Conservation (phyloP, 2,329 filamentous ascomycete species). For the Aspergillus neoniger region DNA sequence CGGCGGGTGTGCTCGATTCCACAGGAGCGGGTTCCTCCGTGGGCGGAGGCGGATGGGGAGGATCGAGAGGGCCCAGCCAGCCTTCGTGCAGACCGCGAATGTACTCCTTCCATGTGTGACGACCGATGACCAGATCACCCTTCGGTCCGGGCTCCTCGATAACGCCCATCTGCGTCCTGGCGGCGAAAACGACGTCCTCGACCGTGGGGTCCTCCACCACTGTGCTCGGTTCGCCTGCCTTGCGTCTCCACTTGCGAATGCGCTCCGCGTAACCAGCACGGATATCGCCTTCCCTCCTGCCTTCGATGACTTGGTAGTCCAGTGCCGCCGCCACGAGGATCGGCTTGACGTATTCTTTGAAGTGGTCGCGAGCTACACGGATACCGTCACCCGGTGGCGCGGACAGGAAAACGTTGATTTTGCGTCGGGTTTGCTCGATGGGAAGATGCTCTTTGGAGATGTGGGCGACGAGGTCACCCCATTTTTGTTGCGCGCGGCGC, state of each 20-base stretch:
- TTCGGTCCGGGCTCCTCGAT: conserved; percentile 70
- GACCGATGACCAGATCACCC: conserved; percentile 85
- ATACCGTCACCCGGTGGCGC: conserved; percentile 85
- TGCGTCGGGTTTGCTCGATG: conserved; percentile 73
- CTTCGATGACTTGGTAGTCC: conserved; percentile 96
- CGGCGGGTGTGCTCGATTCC: conserved; percentile 28
- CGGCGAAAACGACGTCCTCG: conserved; percentile 62
- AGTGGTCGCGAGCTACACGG: conserved; percentile 85
- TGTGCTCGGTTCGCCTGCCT: conserved; percentile 58
- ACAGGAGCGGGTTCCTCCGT: conserved; percentile 23
- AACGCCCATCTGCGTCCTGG: conserved; percentile 68
- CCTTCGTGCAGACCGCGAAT: conserved; percentile 90
- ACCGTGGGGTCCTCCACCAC: conserved; percentile 49
- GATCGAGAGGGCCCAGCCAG: conserved; percentile 82
- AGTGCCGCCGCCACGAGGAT: conserved; percentile 84
- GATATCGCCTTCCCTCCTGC: conserved; percentile 87
- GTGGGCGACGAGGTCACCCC: conserved; percentile 81
- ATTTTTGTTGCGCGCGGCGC: conserved; percentile 79
- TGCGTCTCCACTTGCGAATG: conserved; percentile 67
- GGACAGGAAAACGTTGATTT: conserved; percentile 81
- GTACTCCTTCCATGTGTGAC: conserved; percentile 98
- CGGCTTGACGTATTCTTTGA: conserved; percentile 93
- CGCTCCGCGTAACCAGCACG: conserved; percentile 82
- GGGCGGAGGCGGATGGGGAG: conserved; percentile 30
- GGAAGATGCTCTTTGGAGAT: conserved; percentile 75